Conservation (phyloP, 129 eudicot species). For the Calendula officinalis region DNA sequence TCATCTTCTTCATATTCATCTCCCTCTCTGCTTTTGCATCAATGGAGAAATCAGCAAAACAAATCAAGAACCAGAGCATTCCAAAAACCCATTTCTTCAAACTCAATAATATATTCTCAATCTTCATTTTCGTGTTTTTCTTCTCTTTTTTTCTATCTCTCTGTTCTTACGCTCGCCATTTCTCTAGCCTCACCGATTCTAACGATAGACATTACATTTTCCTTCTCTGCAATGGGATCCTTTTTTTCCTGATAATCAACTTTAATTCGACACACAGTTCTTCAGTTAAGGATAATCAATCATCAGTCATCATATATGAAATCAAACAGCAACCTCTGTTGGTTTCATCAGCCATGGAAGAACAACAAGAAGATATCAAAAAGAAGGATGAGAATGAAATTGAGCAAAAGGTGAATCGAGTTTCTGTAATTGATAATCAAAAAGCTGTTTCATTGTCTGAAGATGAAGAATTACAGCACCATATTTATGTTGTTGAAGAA, state of each 20-base stretch:
- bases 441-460: not conserved
- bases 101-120: constrained; percentile 18
- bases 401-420: not conserved
- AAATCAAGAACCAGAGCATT: constrained; percentile 16
- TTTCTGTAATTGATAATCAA: not conserved
- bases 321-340: not conserved
- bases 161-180: constrained; percentile 26
- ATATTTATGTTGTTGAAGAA: not conserved
- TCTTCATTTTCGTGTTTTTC: constrained; percentile 33
- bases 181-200: constrained; percentile 31
- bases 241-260: constrained; percentile 39
- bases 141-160: constrained; percentile 13
- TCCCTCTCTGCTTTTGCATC: not conserved
- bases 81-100: constrained; percentile 14
- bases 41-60: not conserved
- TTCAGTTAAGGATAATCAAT: constrained; percentile 16
- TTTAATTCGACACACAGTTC: constrained; percentile 31
- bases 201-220: constrained; percentile 56
- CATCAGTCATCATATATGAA: not conserved
- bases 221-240: constrained; percentile 67
- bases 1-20: not conserved
- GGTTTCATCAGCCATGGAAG: not conserved
- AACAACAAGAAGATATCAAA: not conserved
- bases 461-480: constrained; percentile 1
- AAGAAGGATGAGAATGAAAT: not conserved